Base-by-base conservation (phyloP, 176 grass and related monocot species). In the Themeda triandra region DNA sequence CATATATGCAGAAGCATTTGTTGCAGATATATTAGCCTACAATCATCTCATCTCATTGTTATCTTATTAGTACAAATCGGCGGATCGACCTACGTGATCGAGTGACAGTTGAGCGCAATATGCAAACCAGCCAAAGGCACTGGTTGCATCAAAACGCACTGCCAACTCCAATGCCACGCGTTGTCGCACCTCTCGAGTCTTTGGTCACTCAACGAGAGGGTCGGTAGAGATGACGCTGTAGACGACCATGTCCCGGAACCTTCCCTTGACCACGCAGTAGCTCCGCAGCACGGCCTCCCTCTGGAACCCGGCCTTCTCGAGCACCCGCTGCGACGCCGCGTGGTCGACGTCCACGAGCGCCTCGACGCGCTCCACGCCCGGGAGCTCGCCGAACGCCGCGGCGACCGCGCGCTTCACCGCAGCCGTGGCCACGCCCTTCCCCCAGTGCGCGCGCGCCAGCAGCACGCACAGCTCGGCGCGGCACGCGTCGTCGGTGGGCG, bases 331-430 rank as follows among this genome's bases (percentile, higher is more conserved):
- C 13, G 93, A 40, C 45, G 77, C 71, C 58, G 60, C 69, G 82
- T 95, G 83, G 31, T 90, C 80, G 12, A 80, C 80, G 68, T 92
- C 87, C 60, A 98, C 87, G 69, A 95, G 51, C 69, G 91, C 91
- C 83, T 95, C 91, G 29, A 98, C 78, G 85, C 95, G 89, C 89
- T 98, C 96, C 79, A 93, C 67, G n/a, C 87, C 89, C 8, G 87
- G 72, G 19, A 94, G 35, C 2, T 89, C 91, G 15, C 4, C 33
- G 73, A 95, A 89, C 69, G 69, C 76, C 35, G 63, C n/a, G 29
- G 14, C 27, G 10, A 85, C 45, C 48, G 76, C 65, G 36, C 17
- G 71, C 69, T 68, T 88, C 69, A 92, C 83, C 18, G 92, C 91
- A 72, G 77, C 81, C 74, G 95, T 86, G 27, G 75, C 85, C 54